Percentiles rank a stretch among this genome's conserved stretches.
Conservation (phyloP, 495 filamentous ascomycete species). For the Rhypophila decipiens region DNA sequence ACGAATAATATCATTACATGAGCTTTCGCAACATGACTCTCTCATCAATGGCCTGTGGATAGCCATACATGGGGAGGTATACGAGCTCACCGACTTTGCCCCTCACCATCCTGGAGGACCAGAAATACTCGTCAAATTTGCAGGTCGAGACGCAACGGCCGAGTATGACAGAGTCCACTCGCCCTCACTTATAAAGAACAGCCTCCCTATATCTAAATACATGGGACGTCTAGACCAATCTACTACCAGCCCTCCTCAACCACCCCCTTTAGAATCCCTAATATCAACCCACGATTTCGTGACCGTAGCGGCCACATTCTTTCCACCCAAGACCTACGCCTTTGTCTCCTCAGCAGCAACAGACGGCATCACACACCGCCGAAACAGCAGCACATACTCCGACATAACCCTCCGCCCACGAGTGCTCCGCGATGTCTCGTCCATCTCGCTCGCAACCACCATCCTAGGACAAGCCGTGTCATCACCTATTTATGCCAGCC, state of each 20-base stretch:
- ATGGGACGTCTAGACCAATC: constrained; percentile 50
- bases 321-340: constrained; percentile 70
- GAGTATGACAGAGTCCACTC: constrained; percentile 64
- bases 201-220: constrained; percentile 45
- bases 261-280: constrained; percentile 58
- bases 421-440: constrained; percentile 59
- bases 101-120: constrained; percentile 59
- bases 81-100: constrained; percentile 65
- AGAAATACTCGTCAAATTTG: constrained; percentile 57
- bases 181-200: constrained; percentile 52
- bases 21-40: constrained; percentile 53
- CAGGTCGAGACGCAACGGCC: constrained; percentile 64
- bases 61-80: constrained; percentile 65
- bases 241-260: neutral
- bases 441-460: constrained; percentile 47
- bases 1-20: neutral
- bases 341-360: constrained; percentile 80
- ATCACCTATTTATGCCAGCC: constrained; percentile 63
- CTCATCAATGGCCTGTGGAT: constrained; percentile 71
- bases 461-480: constrained; percentile 56
- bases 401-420: constrained; percentile 68
- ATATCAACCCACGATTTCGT: constrained; percentile 74
- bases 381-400: constrained; percentile 50
- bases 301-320: constrained; percentile 51
- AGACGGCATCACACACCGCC: constrained; percentile 57